Evolutionary conservation across 2,329 filamentous ascomycete genomes (phyloP).

Genomic region (Uncinocarpus reesii): DNA sequence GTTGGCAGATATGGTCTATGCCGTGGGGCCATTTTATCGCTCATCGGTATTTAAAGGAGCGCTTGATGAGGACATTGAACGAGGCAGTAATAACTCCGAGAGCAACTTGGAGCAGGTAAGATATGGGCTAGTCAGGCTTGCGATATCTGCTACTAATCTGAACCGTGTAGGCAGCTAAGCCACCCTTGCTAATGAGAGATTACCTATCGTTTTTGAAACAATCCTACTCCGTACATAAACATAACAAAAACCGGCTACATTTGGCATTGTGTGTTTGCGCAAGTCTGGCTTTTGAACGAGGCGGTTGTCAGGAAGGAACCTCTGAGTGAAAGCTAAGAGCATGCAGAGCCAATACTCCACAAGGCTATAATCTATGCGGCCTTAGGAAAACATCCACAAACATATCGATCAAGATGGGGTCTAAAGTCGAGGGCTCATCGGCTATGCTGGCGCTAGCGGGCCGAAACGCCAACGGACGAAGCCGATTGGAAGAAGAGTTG

Average conservation of each 20-base stretch:
- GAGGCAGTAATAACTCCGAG: neutral
- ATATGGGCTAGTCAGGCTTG: neutral
- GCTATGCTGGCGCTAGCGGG: no score
- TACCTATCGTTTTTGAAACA: neutral
- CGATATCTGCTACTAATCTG: neutral
- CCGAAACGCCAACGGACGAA: no score
- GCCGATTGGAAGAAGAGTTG: no score
- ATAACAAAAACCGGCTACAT: neutral
- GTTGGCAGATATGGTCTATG: neutral
- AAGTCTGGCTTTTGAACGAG: neutral
- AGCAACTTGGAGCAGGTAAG: neutral
- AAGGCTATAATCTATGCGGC: neutral
- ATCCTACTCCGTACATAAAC: neutral
- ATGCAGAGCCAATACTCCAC: neutral
- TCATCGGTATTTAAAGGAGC: neutral
- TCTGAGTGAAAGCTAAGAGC: neutral
- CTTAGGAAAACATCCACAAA: neutral
- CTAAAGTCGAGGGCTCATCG: no score
- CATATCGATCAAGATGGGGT: no score
- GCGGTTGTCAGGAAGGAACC: neutral
- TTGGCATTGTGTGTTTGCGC: neutral
- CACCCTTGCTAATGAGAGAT: neutral
- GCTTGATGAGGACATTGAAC: neutral
- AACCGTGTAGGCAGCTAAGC: neutral
- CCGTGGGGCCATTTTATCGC: neutral